phyloP scores from a whole-genome alignment of 306 rosid species.

The Malus asiatica region DNA sequence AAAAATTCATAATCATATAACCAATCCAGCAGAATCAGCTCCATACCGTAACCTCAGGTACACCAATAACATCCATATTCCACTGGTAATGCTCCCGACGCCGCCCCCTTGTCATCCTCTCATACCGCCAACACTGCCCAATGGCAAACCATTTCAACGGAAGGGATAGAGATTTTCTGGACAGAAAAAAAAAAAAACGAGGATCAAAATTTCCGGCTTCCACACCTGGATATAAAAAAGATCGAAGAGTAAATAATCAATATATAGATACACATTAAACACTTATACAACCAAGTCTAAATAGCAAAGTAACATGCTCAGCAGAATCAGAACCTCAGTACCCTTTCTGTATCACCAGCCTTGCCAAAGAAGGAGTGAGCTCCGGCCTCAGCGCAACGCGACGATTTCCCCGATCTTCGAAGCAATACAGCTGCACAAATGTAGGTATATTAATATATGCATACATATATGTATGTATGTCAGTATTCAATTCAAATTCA shows the following conservation, averaged over 20 bases:
- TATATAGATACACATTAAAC: constrained; percentile 12
- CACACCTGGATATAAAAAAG: constrained; percentile 33
- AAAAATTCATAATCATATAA: background rate
- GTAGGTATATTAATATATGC: background rate
- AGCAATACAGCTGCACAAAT: constrained; percentile 78
- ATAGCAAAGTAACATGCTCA: constrained; percentile 13
- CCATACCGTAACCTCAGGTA: constrained; percentile 73
- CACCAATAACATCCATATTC: constrained; percentile 97
- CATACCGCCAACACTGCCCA: constrained; percentile 98
- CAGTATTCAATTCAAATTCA: background rate
- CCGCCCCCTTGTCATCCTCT: constrained; percentile 97
- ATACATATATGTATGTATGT: background rate
- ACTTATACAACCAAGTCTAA: background rate
- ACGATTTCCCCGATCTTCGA: constrained; percentile 94
- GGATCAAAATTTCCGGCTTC: constrained; percentile 31
- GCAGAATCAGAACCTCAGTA: constrained; percentile 29
- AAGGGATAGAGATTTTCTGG: constrained; percentile 79
- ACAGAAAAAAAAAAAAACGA: constrained; percentile 27
- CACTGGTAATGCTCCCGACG: constrained; percentile 96
- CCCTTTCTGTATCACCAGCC: constrained; percentile 97
- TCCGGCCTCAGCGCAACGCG: constrained; percentile 96
- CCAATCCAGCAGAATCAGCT: background rate
- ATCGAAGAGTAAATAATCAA: constrained; percentile 5
- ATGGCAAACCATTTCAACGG: constrained; percentile 97
- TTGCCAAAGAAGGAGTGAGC: constrained; percentile 95